phyloP scores from a whole-genome alignment of 495 filamentous ascomycete species.

The Neurospora sp. region DNA sequence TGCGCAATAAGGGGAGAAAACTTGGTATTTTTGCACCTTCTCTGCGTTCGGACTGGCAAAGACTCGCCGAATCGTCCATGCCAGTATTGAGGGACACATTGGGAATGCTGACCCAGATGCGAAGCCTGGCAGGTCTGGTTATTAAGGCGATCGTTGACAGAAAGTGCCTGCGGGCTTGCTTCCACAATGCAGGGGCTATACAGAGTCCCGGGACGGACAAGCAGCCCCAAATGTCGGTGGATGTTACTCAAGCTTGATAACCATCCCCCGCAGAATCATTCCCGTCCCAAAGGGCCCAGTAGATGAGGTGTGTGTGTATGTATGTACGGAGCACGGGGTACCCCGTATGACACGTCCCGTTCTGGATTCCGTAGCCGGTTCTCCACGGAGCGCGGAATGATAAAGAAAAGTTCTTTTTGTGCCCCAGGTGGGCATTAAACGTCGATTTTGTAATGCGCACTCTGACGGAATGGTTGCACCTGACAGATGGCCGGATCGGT shows the following conservation, averaged over 20 bases:
- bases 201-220: constrained; percentile 9
- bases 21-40: not conserved
- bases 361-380: not conserved
- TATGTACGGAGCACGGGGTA: not conserved
- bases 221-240: not conserved
- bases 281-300: not conserved
- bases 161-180: constrained; percentile 9
- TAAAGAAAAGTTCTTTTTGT: not conserved
- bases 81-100: not conserved
- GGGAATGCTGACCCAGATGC: not conserved
- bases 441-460: not conserved
- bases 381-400: not conserved
- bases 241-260: constrained; percentile 8
- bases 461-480: not conserved
- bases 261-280: constrained; percentile 7
- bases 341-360: not conserved
- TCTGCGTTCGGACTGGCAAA: not conserved
- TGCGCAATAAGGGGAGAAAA: not conserved
- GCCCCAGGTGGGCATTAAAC: not conserved
- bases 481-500: not conserved
- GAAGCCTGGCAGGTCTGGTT: not conserved
- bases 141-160: not conserved
- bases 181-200: constrained; percentile 15
- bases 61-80: not conserved
- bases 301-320: constrained; percentile 2